phyloP scores from a whole-genome alignment of 139 green algal species.

The Axilococcus clingmanii region DNA sequence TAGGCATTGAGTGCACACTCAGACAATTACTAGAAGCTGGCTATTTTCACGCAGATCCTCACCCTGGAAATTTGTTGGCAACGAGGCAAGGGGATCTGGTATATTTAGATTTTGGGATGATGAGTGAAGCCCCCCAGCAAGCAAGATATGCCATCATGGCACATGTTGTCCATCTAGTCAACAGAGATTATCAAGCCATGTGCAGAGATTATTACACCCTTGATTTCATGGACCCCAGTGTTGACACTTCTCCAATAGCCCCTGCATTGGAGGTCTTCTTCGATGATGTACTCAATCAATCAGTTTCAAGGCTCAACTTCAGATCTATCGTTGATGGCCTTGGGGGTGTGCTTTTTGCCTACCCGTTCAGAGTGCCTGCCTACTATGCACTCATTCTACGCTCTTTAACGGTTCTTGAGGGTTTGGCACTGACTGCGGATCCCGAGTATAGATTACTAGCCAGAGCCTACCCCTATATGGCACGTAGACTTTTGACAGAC shows the following conservation, averaged over 20 bases:
- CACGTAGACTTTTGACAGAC: slow-evolving; percentile 85
- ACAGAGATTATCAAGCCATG: slow-evolving; percentile 73
- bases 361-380: slow-evolving; percentile 68
- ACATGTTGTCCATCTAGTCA: slow-evolving; percentile 96
- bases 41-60: slow-evolving; percentile 82
- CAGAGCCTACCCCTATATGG: slow-evolving; percentile 94
- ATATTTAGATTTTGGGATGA: slow-evolving; percentile 93
- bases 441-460: slow-evolving; percentile 83
- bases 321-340: slow-evolving; percentile 90
- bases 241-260: slow-evolving; percentile 93
- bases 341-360: slow-evolving; percentile 87
- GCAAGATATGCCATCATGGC: slow-evolving; percentile 78
- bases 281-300: slow-evolving; percentile 77
- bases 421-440: slow-evolving; percentile 53
- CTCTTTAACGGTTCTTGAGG: slow-evolving; percentile 91
- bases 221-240: slow-evolving; percentile 70
- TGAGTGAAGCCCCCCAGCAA: slow-evolving; percentile 67
- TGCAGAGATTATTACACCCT: slow-evolving; percentile 86
- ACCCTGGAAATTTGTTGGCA: slow-evolving; percentile 88
- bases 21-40: slow-evolving; percentile 72
- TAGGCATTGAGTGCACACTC: slow-evolving; percentile 92
- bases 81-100: slow-evolving; percentile 71
- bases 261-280: slow-evolving; percentile 90
- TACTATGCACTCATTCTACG: slow-evolving; percentile 97
- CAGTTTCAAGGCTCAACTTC: slow-evolving; percentile 78